Evolutionary conservation across 2,329 filamentous ascomycete genomes (phyloP), one percentile per base, ranked within the genome.

Genomic region (Fusarium secorum): DNA sequence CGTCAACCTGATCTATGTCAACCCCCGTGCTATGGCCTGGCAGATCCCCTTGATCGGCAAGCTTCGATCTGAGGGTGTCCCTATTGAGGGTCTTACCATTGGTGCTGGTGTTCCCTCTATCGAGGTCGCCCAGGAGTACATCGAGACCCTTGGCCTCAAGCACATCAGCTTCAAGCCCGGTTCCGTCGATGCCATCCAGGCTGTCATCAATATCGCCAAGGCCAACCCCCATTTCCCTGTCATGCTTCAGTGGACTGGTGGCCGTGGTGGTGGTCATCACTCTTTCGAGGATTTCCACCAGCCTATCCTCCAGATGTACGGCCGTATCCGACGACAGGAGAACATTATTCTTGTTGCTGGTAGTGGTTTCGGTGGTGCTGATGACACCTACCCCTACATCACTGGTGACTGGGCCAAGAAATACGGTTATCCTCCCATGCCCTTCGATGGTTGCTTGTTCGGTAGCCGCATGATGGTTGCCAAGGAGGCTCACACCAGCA

Each of bases 231-330:
- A 89, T 32, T 97, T 98, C 86, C 95, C 95, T n/a, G 89, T 97
- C 56, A 90, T 97, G 57, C 85, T 97, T 68, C 95, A 98, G 82
- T 98, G 95, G 95, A 98, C 95, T 66, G 95, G 95, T 78, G 95
- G 95, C 42, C 92, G 95, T 82, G 95, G 94, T 73, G 95, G 95
- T 84, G 95, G 95, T 62, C 95, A 97, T 81, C 95, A 98, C 84
- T 97, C 94, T 2, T 97, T 91, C 70, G 95, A 98, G 80, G 95
- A 98, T 80, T 97, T 98, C 87, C 95, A 97, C 81, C 91, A 95
- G 77, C 95, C 95, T 9, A 91, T 98, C 46, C 85, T 98, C 11
- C 90, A 93, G 76, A 97, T 97, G 93, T 98, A 98, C 80, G 89
- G 90, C 73, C 91, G 94, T 62, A 94, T 98, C 72, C 90, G 95